Evolutionary conservation across 1,284 basidiomycete genomes (phyloP).

Genomic region (Lignosus rhinocerotis): DNA sequence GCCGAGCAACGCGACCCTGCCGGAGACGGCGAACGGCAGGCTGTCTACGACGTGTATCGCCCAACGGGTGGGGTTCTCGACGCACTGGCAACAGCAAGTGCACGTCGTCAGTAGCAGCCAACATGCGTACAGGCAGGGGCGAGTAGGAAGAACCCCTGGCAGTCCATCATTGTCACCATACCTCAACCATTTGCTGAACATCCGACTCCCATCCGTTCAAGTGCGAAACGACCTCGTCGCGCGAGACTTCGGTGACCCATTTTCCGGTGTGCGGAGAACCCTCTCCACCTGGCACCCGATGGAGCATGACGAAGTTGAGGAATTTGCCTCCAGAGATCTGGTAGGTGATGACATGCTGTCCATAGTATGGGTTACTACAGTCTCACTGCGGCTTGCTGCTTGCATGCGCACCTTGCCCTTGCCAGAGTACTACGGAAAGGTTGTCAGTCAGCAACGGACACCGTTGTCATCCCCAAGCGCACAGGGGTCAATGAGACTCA

Average conservation of each 20-base stretch:
- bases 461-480: background rate
- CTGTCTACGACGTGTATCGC: constrained; percentile 42
- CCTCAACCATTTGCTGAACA: constrained; percentile 36
- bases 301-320: constrained; percentile 42
- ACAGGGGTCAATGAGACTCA: background rate
- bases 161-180: constrained; percentile 11
- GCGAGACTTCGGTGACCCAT: constrained; percentile 37
- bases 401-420: constrained; percentile 38
- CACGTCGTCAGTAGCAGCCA: background rate
- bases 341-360: constrained; percentile 30
- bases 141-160: background rate
- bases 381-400: background rate
- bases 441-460: constrained; percentile 11
- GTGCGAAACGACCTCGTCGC: constrained; percentile 36
- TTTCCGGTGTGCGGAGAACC: constrained; percentile 33
- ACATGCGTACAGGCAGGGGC: background rate
- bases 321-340: constrained; percentile 33
- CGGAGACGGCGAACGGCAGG: constrained; percentile 39
- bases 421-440: constrained; percentile 40
- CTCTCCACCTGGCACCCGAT: constrained; percentile 37
- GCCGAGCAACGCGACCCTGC: constrained; percentile 42
- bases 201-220: constrained; percentile 41
- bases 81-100: constrained; percentile 28
- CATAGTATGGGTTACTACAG: background rate
- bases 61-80: constrained; percentile 45